Base-by-base conservation (phyloP, 768 basidiomycete genomes). In the Collybia sp. region DNA sequence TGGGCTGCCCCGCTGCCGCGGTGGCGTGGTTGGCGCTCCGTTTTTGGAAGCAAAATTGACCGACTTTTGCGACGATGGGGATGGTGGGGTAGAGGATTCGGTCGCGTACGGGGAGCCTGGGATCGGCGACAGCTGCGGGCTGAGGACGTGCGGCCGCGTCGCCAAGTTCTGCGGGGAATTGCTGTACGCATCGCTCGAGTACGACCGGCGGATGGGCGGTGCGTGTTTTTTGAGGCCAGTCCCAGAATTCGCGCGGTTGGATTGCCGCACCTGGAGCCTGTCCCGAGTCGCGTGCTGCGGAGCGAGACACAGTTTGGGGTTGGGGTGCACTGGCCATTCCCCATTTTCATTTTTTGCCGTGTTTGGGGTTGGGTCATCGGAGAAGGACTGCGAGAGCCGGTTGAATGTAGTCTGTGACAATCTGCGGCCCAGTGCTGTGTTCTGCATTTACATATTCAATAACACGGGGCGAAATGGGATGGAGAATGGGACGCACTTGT, bases 391-490 rank as follows among this genome's bases (percentile, higher is more conserved):
- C 8, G 72, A 68, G 45, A 74, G 67, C 34, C 72, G 67, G 49
- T 67, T 67, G 64, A 70, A 25, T 11, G 75, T 73, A 6, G 72
- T 72, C 51, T 73, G 77, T 16, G 86, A 88, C 44, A 89, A 67
- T 42, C 86, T 73, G 30, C 87, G 82, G 38, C 82, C 82, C 5
- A 86, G 70, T 0, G 86, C 76, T 9, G 84, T 86, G 60, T 87
- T 85, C 85, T 88, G 44, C 37, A 41, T 45, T 36, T 40, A 5
- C 15, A 31, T 35, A 43, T 44, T 34, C 31, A 15, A 31, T 50
- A 33, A 34, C 52, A 44, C 37, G 44, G 43, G 12, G 31, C 39
- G 54, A 35, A 18, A 41, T 35, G 30, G 19, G 43, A 34, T 32
- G 43, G 16, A 38, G 31, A 42, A 31, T 13, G 12, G 40, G 37